These are phyloP conservation scores for Clonostachys rhizophaga DNA, from an alignment of 2,329 filamentous ascomycete species.

Conservation along the genomic window DNA sequence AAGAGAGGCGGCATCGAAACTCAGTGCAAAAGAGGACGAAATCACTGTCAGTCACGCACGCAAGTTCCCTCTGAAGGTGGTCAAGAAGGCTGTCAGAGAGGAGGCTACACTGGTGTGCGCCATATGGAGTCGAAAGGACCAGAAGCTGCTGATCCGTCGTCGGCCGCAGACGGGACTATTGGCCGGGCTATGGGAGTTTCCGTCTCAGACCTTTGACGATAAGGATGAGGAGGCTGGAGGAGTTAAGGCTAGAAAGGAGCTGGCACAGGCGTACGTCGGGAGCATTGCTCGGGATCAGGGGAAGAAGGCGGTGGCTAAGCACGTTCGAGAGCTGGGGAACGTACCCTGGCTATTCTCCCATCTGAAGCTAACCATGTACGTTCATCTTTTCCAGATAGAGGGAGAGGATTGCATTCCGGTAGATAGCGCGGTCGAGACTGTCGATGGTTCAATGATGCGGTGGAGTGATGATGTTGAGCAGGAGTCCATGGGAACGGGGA, in stretches of 20 bases:
- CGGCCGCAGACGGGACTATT: conserved; percentile 49
- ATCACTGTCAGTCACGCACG: conserved; percentile 36
- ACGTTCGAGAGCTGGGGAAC: conserved; percentile 38
- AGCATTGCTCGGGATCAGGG: conserved; percentile 2
- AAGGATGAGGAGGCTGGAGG: conserved; percentile 2
- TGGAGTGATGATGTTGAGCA: conserved; percentile 32
- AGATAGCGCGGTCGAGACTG: neutral
- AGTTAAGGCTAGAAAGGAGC: conserved; percentile 21
- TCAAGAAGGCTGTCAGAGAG: conserved; percentile 46
- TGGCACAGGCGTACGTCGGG: conserved; percentile 26
- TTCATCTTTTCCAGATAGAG: conserved; percentile 40
- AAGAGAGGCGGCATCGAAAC: conserved; percentile 13
- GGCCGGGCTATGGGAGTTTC: conserved; percentile 52
- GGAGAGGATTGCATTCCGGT: conserved; percentile 25
- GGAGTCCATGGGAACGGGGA: conserved; percentile 54
- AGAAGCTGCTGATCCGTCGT: conserved; percentile 39
- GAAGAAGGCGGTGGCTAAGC: conserved; percentile 13
- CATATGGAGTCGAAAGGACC: conserved; percentile 33
- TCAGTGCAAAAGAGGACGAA: conserved; percentile 8
- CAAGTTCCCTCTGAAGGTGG: conserved; percentile 43
- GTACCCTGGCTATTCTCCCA: conserved; percentile 56
- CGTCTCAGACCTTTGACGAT: conserved; percentile 22
- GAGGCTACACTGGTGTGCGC: conserved; percentile 51
- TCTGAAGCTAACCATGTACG: conserved; percentile 51
- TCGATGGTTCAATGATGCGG: conserved; percentile 9